Base-by-base conservation (phyloP, 2,329 filamentous ascomycete genomes). In the Fusarium sp. region DNA sequence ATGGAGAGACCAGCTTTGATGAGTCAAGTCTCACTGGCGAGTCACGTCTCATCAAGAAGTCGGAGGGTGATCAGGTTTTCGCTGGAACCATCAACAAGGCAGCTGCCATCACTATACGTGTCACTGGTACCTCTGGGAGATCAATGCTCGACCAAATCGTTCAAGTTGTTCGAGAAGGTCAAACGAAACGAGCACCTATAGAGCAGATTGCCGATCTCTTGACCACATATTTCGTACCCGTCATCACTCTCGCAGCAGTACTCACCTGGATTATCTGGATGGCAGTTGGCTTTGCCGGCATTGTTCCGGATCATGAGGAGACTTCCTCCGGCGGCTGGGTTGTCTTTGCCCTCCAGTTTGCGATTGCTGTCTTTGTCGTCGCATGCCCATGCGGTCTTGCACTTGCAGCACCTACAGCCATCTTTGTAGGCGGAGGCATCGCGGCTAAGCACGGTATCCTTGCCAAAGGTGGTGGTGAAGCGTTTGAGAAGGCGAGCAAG, bases 1-100 rank as follows among this genome's bases (percentile, higher is more conserved):
- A 85, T 62, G 89, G 87, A 5, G 83, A 88, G 48, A 88, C 87
- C 43, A 85, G 82, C 48, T 97, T 97, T 73, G 93, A 97, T 74
- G 95, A 98, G 77, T 94, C 93, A 12, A 96, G 93, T 63, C 83
- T 98, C 62, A 97, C 95, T 3, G 91, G 91, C 51, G 91, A 94
- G 78, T 91, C 91, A 15, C 84, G 85, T 8, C 85, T 85, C 1
- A 86, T 94, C 55, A 84, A 83, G 72, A 94, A 94, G 78, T 64
- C 49, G 0, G 70, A 80, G 3, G 89, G 88, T 5, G 91, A 93
- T 59, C 80, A 82, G 17, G 88, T 94, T 4, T 94, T 85, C 70
- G 87, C 91, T 1, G 91, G 91, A 17, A 94, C 92, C 0, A 83
- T 94, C 74, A 94, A 94, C 78, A 90, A 90, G 73, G 88, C 83